Base-by-base conservation (phyloP, 2,329 filamentous ascomycete genomes). In the Coniochaeta sp. region DNA sequence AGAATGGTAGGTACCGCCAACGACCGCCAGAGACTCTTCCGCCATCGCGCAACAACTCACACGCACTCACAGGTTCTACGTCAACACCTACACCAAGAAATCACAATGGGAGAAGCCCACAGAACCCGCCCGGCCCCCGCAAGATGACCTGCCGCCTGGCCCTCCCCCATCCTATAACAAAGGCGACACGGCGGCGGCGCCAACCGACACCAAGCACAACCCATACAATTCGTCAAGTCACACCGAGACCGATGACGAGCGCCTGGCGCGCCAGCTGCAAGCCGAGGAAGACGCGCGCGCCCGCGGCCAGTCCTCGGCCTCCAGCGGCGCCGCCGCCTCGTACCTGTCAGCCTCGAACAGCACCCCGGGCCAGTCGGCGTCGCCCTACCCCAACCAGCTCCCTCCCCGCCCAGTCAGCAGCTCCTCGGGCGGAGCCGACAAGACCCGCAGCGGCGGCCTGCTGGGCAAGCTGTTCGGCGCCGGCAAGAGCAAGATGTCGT, bases 31-130 rank as follows among this genome's bases (percentile, higher is more conserved):
- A 0, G 87, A 2, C 34, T 7, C 3, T 28, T 8, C 16, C 42
- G 16, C 26, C 16, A 14, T 24, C n/a, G n/a, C n/a, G n/a, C n/a
- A n/a, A n/a, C n/a, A n/a, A 17, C 50, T 32, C 10, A 55, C 50
- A 1, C 42, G 32, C 63, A 60, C 58, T 16, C 38, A 8, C 64
- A 91, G 89, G 88, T 96, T 95, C 83, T 97, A 90, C 77, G 89
- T 96, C 62, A 95, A 97, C 77, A 84, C 89, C 62, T 84, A 87
- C 74, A 96, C 92, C 65, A 95, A 95, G 69, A 82, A 89, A 71
- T 96, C 93, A 5, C 89, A 93, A 81, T 97, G 93, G 93, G 89
- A 96, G 4, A 88, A 85, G 66, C 92, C 92, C 19, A 90, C 86
- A 40, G 81, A 81, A 58, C 87, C 89, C 50, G 85, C 86, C 58